Percentiles rank a stretch among this genome's conserved stretches.
These are phyloP conservation scores for Dicorynia guianensis DNA, from an alignment of 306 rosid genomes.

Conservation along the genomic window DNA sequence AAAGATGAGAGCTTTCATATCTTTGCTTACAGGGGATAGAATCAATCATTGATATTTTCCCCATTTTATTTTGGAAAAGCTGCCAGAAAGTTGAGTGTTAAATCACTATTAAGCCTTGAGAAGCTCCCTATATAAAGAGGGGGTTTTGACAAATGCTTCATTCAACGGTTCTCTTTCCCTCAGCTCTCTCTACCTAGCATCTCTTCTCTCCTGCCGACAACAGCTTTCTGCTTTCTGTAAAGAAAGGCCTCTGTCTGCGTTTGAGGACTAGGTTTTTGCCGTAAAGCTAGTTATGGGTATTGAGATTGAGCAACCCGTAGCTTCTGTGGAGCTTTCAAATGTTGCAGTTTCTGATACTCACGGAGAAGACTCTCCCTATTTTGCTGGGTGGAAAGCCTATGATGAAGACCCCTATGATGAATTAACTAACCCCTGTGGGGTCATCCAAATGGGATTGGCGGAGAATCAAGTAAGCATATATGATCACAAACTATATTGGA, in stretches of 20 bases:
- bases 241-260: not conserved
- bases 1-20: constrained; percentile 32
- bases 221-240: constrained; percentile 21
- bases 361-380: constrained; percentile 89
- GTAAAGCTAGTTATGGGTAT: constrained; percentile 53
- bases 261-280: not conserved
- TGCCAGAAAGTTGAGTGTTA: constrained; percentile 7
- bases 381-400: constrained; percentile 97
- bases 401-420: constrained; percentile 82
- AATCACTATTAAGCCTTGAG: not conserved
- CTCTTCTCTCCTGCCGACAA: not conserved
- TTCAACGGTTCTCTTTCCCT: constrained; percentile 35
- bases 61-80: not conserved
- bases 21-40: constrained; percentile 10
- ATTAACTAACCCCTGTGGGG: constrained; percentile 68
- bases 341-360: constrained; percentile 83
- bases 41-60: constrained; percentile 47
- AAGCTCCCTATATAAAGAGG: constrained; percentile 48
- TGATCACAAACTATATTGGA: not conserved
- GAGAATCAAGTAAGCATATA: constrained; percentile 81
- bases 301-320: constrained; percentile 49
- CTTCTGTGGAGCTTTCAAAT: constrained; percentile 59
- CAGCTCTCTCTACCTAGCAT: not conserved
- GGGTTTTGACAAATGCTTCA: constrained; percentile 39
- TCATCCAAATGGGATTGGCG: constrained; percentile 95